These are phyloP conservation scores for Chaetomidium leptoderma DNA, from an alignment of 495 filamentous ascomycete species.

Conservation along the genomic window DNA sequence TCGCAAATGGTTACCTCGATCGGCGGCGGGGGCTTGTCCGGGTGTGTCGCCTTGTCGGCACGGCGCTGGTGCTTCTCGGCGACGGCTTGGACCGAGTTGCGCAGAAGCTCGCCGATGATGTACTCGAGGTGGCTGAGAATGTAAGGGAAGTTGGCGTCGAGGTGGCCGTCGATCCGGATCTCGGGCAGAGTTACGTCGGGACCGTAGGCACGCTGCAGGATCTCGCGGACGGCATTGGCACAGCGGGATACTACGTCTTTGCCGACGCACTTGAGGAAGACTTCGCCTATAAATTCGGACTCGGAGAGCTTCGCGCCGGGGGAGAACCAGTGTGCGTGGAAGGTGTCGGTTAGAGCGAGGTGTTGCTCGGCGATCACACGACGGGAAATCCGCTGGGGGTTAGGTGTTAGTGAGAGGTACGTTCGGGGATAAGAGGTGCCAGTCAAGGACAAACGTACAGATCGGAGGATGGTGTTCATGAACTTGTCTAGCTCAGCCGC, in stretches of 20 bases:
- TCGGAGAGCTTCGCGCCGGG: constrained; percentile 70
- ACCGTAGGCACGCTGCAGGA: constrained; percentile 68
- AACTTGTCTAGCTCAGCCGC: constrained; percentile 80
- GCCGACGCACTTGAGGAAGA: constrained; percentile 91
- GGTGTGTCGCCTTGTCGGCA: constrained; percentile 23
- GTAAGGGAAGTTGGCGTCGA: constrained; percentile 89
- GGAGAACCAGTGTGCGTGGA: constrained; percentile 88
- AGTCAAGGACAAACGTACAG: constrained; percentile 57
- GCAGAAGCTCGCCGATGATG: constrained; percentile 89
- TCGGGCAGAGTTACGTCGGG: constrained; percentile 65
- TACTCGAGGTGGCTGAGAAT: constrained; percentile 96
- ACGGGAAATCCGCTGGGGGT: constrained; percentile 74
- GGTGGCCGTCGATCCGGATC: constrained; percentile 79
- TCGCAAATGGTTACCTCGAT: constrained; percentile 95
- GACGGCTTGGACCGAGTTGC: constrained; percentile 91
- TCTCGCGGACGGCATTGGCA: constrained; percentile 63
- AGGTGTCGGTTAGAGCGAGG: constrained; percentile 92
- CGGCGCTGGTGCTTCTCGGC: constrained; percentile 57
- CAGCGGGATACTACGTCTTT: constrained; percentile 83
- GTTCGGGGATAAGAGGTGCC: neutral
- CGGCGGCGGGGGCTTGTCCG: constrained; percentile 56
- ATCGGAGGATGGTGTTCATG: constrained; percentile 89
- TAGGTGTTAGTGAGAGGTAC: neutral
- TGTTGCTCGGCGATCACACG: constrained; percentile 98
- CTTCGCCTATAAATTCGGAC: constrained; percentile 87